Evolutionary conservation across 129 eudicot genomes (phyloP).

Genomic region (Escallonia herrerae): DNA sequence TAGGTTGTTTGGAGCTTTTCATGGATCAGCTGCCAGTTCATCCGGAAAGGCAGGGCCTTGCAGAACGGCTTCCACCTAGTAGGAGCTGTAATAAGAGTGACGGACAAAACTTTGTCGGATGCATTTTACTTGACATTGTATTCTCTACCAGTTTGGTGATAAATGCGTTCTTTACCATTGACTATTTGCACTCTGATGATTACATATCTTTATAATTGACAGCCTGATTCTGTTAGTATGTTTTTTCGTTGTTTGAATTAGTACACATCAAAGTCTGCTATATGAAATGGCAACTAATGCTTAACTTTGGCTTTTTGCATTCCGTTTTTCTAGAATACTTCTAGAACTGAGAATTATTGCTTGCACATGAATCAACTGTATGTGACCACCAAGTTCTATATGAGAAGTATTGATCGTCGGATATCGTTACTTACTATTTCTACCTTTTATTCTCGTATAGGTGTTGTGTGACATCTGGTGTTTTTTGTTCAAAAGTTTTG

Average conservation of each 20-base stretch:
- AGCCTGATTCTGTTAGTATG: background rate
- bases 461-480: background rate
- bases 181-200: too few species aligned
- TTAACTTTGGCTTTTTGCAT: background rate
- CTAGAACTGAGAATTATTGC: background rate
- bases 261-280: background rate
- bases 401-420: too few species aligned
- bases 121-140: background rate
- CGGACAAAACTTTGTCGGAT: conserved; percentile 3
- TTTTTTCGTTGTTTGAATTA: background rate
- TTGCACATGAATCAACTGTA: background rate
- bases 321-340: background rate
- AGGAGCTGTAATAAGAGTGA: conserved; percentile 6
- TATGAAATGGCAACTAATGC: background rate
- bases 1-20: conserved; percentile 14
- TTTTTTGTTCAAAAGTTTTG: background rate
- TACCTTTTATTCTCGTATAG: background rate
- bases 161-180: background rate
- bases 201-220: background rate
- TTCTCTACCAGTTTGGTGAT: conserved; percentile 4
- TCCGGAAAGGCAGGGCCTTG: conserved; percentile 9
- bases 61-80: conserved; percentile 13
- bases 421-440: too few species aligned
- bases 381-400: too few species aligned
- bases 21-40: conserved; percentile 6